A percentile compares a stretch with the other conserved stretches of the same genome.
phyloP scores from a whole-genome alignment of 176 grass and related monocot species.

The Musa acuminata region DNA sequence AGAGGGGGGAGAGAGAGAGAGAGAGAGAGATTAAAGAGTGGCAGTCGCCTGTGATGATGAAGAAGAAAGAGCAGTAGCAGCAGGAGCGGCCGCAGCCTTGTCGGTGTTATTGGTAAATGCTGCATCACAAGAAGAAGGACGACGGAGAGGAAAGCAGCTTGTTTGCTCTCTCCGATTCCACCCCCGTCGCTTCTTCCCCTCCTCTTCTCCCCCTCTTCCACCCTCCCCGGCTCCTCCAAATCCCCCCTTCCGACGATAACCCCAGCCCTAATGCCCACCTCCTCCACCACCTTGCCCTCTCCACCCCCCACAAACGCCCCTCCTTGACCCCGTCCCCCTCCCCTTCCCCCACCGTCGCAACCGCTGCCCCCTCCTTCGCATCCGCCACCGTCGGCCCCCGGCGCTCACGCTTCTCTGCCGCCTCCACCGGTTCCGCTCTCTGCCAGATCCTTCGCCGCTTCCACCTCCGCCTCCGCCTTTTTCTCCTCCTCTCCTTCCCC shows the following conservation, averaged over 20 bases:
- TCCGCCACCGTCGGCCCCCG: slow-evolving; percentile 14
- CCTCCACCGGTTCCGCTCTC: slow-evolving; percentile 2
- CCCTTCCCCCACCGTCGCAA: slow-evolving; percentile 15
- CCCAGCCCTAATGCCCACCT: slow-evolving; percentile 13
- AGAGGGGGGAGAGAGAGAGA: too few species aligned
- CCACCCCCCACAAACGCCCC: slow-evolving; percentile 26
- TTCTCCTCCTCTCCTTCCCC: slow-evolving; percentile 61
- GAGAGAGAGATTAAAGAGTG: too few species aligned
- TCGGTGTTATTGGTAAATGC: too few species aligned
- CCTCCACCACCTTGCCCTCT: slow-evolving; percentile 47
- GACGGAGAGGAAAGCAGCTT: too few species aligned
- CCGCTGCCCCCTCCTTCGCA: too few species aligned
- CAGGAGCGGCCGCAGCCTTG: too few species aligned
- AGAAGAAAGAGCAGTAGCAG: too few species aligned
- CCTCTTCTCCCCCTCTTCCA: not conserved
- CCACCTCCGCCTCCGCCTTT: slow-evolving; percentile 7
- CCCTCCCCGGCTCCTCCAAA: not conserved
- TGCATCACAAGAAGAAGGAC: too few species aligned
- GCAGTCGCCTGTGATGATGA: too few species aligned
- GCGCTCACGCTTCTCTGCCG: too few species aligned
- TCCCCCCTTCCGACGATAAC: not conserved
- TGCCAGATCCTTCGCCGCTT: slow-evolving; percentile 22
- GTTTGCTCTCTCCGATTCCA: too few species aligned
- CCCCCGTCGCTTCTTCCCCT: too few species aligned
- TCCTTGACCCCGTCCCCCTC: slow-evolving; percentile 26